A percentile compares a stretch with the other conserved stretches of the same genome.
These are phyloP conservation scores for Senecio squalidus DNA, from an alignment of 140 eudicot genomes.

Conservation along the genomic window DNA sequence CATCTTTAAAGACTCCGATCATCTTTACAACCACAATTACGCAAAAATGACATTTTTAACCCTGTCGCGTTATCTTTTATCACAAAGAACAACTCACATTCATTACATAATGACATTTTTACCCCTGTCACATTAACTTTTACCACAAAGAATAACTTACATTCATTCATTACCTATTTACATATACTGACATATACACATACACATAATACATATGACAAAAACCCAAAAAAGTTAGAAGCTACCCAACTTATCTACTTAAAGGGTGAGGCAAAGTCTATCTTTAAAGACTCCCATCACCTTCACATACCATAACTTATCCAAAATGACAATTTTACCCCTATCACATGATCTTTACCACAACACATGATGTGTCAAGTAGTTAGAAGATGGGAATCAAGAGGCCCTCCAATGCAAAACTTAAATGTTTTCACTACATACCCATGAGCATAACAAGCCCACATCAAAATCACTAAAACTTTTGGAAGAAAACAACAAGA, in stretches of 20 bases:
- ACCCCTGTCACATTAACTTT: no score
- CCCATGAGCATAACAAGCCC: conserved; percentile 40
- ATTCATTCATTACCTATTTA: background rate
- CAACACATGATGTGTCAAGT: conserved; percentile 14
- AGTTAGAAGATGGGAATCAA: conserved; percentile 29
- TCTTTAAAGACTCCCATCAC: conserved; percentile 23
- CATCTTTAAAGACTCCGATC: no score
- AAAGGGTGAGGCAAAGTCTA: background rate
- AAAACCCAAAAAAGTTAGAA: background rate
- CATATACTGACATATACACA: no score
- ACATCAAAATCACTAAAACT: conserved; percentile 31
- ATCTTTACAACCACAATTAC: no score
- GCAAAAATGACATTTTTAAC: no score
- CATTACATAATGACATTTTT: no score
- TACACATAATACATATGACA: background rate
- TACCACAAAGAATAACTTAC: no score
- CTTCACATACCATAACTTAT: background rate
- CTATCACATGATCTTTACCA: conserved; percentile 27
- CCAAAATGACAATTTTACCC: conserved; percentile 21
- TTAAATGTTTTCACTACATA: conserved; percentile 37
- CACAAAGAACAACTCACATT: no score
- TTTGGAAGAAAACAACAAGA: conserved; percentile 4
- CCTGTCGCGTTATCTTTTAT: no score
- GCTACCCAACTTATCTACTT: conserved; percentile 8
- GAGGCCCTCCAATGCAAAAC: conserved; percentile 29